A percentile compares a stretch with the other conserved stretches of the same genome.
Evolutionary conservation across 2,329 filamentous ascomycete genomes (phyloP).

Genomic region (Apiospora marii): DNA sequence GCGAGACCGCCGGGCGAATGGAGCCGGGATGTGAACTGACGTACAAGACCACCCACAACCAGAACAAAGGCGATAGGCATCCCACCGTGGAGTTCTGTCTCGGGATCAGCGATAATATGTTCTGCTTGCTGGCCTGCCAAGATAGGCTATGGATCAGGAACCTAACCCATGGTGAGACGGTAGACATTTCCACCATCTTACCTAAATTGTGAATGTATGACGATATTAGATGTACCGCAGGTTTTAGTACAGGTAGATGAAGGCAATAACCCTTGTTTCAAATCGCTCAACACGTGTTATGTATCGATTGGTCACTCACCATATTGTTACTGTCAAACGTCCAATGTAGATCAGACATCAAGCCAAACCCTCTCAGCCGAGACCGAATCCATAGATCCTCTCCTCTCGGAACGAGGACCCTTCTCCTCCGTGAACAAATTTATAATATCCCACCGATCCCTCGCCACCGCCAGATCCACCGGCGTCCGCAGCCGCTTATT

Average conservation of each 20-base stretch:
- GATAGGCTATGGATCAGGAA: not conserved
- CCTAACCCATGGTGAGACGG: not conserved
- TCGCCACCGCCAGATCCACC: not conserved
- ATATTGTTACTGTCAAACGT: no score
- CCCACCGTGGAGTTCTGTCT: not conserved
- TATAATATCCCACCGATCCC: not conserved
- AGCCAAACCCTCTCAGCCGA: not conserved
- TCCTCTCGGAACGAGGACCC: not conserved
- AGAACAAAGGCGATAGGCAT: no score
- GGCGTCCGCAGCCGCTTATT: slow-evolving; percentile 4
- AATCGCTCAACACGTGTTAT: no score
- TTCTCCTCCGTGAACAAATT: not conserved
- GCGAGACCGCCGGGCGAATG: not conserved
- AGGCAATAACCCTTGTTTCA: no score
- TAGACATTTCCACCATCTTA: no score
- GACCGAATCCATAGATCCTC: not conserved
- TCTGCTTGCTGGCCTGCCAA: not conserved
- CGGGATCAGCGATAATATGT: not conserved
- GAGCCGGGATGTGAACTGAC: not conserved
- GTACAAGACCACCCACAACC: not conserved
- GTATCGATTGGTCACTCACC: no score
- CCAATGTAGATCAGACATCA: not conserved
- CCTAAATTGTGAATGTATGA: no score
- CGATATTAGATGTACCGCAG: no score
- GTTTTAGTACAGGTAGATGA: no score